Evolutionary conservation across 257 asterid species (phyloP).

Genomic region (Mentha longifolia): DNA sequence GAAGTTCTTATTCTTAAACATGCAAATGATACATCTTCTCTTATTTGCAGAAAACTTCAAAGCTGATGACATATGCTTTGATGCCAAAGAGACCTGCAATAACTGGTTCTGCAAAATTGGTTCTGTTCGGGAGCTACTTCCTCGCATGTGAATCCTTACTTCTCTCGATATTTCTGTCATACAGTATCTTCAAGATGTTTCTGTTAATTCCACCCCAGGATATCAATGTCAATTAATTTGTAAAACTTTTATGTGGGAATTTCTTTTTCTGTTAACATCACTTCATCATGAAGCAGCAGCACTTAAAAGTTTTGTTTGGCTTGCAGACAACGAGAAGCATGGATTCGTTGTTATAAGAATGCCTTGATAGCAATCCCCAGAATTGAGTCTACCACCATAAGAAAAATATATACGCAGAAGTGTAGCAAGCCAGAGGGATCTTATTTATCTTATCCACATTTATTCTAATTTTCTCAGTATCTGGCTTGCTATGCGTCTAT

Average conservation of each 20-base stretch:
- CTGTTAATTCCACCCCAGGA: conserved; percentile 25
- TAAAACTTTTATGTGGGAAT: background rate
- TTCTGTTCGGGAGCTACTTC: conserved; percentile 75
- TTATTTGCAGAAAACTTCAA: conserved; percentile 64
- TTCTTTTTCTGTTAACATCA: conserved; percentile 20
- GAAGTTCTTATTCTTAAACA: conserved; percentile 18
- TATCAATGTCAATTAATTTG: conserved; percentile 13
- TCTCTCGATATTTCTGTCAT: conserved; percentile 24
- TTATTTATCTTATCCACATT: too few relatives aligned
- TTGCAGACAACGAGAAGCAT: conserved; percentile 1
- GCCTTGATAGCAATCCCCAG: too few relatives aligned
- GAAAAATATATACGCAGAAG: too few relatives aligned
- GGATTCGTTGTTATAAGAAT: background rate
- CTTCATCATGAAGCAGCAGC: conserved; percentile 24
- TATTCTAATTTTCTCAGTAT: too few relatives aligned
- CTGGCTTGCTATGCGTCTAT: too few relatives aligned
- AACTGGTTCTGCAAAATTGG: conserved; percentile 91
- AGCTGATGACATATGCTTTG: conserved; percentile 54
- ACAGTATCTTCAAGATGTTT: conserved; percentile 26
- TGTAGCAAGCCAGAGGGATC: too few relatives aligned
- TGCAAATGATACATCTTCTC: conserved; percentile 20
- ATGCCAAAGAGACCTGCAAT: conserved; percentile 91
- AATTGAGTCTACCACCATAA: too few relatives aligned
- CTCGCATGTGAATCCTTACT: conserved; percentile 77
- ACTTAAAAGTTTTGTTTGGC: background rate